phyloP scores from a whole-genome alignment of 164 flowering plant genomes.

The Taxillus chinensis region DNA sequence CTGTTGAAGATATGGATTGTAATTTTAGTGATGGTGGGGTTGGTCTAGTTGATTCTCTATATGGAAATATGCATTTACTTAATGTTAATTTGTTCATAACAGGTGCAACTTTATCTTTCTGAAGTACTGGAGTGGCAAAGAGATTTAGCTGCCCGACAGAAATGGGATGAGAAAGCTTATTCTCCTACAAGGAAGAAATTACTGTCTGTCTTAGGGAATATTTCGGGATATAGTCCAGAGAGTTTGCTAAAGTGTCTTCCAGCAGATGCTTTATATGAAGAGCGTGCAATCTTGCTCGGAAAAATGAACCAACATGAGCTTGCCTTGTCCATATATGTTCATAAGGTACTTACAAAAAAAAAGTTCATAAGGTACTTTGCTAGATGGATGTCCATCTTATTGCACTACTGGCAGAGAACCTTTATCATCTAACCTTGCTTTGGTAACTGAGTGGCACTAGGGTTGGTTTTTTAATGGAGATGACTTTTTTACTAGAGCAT shows the following conservation, averaged over 20 bases:
- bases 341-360: constrained; percentile 72
- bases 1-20: too few relatives aligned
- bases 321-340: constrained; percentile 86
- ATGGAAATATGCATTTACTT: neutral
- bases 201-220: constrained; percentile 73
- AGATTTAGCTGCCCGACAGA: constrained; percentile 50
- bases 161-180: constrained; percentile 82
- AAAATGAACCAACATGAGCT: constrained; percentile 98
- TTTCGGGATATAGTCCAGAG: constrained; percentile 81
- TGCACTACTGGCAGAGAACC: too few relatives aligned
- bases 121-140: constrained; percentile 89
- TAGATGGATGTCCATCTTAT: too few relatives aligned
- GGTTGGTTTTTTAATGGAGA: too few relatives aligned
- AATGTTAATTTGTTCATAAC: constrained; percentile 3
- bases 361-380: constrained; percentile 39
- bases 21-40: too few relatives aligned
- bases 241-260: constrained; percentile 80
- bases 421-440: neutral
- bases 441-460: neutral
- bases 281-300: constrained; percentile 88
- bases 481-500: too few relatives aligned
- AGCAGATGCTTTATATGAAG: constrained; percentile 79
- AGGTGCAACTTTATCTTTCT: constrained; percentile 98
- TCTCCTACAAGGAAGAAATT: constrained; percentile 78
- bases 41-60: too few relatives aligned